Evolutionary conservation across 1,284 basidiomycete genomes (phyloP), one percentile per base, ranked within the genome.

Genomic region (Leccinum ponderosum): DNA sequence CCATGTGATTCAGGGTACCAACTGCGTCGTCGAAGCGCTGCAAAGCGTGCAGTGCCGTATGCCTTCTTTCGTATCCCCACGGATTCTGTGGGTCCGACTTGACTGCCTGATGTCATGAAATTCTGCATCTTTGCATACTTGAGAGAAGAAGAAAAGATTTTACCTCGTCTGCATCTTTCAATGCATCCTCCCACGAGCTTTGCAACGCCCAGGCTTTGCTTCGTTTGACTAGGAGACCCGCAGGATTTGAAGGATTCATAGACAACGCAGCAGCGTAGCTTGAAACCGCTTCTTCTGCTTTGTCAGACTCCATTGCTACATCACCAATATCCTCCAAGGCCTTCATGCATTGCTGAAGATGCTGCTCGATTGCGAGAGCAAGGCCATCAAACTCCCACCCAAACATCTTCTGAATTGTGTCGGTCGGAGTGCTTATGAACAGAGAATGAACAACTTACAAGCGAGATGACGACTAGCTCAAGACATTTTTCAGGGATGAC

Each of bases 141-240:
- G 20, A 22, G 20, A 22, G 20, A 22, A 22, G 20, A 22, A 22
- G 20, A 22, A 22, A 22, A 22, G 20, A 22, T 22, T 22, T 2
- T 22, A 22, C 20, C 20, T 22, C 20, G 20, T 22, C 20, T 22
- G 20, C 22, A 25, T 35, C 55, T 12, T 56, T 31, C 39, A 56
- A 56, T 6, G 39, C 42, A 4, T 55, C 59, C 3, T 27, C n/a
- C 59, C 59, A 60, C 4, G 3, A 35, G 1, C 6, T 50, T 6
- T 37, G 1, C 2, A 9, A 31, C 9, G 17, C 48, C 22, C 15
- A n/a, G 1, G 53, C 58, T 8, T 48, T 65, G 55, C 62, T 65
- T 37, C 67, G 58, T 20, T 67, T 59, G 2, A 53, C 37, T 11
- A 69, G 39, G 11, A 65, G 57, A 15, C 44, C 52, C 0, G 27